These are phyloP conservation scores for Solanum hybrid DNA, from an alignment of 305 asterid genomes.

Conservation along the genomic window DNA sequence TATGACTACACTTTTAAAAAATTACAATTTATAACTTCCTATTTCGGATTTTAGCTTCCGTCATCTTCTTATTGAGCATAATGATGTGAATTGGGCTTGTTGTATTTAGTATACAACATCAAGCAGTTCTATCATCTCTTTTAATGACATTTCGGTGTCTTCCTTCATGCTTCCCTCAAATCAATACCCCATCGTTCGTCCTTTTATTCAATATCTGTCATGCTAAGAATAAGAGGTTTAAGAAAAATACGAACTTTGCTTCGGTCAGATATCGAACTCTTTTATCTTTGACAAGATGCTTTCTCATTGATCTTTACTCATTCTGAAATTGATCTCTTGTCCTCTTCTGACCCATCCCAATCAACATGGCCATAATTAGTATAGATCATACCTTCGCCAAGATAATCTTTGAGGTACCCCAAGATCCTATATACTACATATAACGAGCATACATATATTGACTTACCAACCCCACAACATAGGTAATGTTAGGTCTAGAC, in stretches of 20 bases:
- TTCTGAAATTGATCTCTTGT: neutral
- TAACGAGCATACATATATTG: neutral
- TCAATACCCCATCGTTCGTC: no score
- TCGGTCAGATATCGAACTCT: neutral
- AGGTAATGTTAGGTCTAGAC: neutral
- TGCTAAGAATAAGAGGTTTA: neutral
- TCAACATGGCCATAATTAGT: neutral
- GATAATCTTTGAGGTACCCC: neutral
- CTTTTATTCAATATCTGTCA: neutral
- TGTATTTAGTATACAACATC: neutral
- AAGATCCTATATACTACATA: neutral
- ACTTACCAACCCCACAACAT: neutral
- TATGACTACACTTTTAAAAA: neutral
- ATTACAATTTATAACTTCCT: neutral
- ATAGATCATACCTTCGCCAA: neutral
- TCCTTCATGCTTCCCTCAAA: neutral
- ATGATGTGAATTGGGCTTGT: neutral
- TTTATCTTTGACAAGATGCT: neutral
- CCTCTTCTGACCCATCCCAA: neutral
- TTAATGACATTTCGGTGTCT: neutral
- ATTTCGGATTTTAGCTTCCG: neutral
- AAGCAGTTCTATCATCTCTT: neutral
- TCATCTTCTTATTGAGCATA: neutral
- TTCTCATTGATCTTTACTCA: neutral
- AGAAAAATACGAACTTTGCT: neutral